phyloP scores from a whole-genome alignment of 1,284 basidiomycete species.

The Bjerkandera adusta region DNA sequence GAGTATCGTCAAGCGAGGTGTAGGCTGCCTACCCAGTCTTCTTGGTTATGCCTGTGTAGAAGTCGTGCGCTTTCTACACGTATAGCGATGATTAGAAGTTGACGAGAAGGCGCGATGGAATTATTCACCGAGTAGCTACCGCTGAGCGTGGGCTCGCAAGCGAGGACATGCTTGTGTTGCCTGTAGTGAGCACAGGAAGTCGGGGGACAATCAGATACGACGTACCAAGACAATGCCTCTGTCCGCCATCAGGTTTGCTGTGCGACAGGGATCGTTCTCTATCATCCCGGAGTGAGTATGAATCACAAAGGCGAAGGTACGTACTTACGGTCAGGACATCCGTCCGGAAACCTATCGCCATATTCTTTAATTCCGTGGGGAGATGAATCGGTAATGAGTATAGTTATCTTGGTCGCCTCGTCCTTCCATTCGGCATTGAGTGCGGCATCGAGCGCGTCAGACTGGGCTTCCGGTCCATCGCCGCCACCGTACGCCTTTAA shows the following conservation, averaged over 20 bases:
- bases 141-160: not conserved
- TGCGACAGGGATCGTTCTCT: no score
- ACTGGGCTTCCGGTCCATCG: constrained; percentile 59
- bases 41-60: not conserved
- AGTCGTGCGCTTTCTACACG: no score
- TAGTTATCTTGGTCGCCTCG: constrained; percentile 49
- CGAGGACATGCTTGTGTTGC: not conserved
- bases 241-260: not conserved
- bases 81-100: no score
- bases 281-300: no score
- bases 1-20: not conserved
- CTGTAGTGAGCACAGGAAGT: not conserved
- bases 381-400: constrained; percentile 55
- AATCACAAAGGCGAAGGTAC: no score
- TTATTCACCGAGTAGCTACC: not conserved
- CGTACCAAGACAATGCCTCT: not conserved
- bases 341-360: not conserved
- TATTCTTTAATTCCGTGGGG: constrained; percentile 45
- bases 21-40: not conserved
- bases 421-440: constrained; percentile 46
- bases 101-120: no score
- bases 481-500: constrained; percentile 51
- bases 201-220: not conserved
- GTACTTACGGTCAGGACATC: not conserved
- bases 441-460: constrained; percentile 50